Evolutionary conservation across 106 monocot genomes (phyloP).

Genomic region (Cymbidium sinense): DNA sequence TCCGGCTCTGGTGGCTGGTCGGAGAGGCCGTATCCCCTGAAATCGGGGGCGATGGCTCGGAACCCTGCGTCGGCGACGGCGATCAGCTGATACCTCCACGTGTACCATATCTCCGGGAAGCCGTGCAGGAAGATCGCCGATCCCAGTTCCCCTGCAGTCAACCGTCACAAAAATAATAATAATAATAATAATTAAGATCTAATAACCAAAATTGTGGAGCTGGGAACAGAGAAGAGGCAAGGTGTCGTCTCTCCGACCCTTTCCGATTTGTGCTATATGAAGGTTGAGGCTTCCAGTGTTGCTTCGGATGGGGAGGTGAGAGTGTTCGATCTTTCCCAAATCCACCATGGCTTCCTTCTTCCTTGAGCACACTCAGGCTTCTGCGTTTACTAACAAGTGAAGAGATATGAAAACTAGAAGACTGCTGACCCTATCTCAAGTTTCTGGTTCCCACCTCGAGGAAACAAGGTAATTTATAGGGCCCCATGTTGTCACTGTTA

Average conservation of each 20-base stretch:
- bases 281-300: constrained; percentile 43
- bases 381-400: no score
- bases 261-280: constrained; percentile 50
- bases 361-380: no score
- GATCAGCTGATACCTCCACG: constrained; percentile 84
- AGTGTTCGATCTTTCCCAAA: constrained; percentile 41
- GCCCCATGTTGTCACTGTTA: no score
- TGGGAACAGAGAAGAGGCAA: not conserved
- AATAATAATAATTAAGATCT: not conserved
- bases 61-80: constrained; percentile 60
- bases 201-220: not conserved
- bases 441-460: no score
- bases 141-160: constrained; percentile 37
- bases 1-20: constrained; percentile 40
- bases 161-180: no score
- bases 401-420: no score
- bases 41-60: constrained; percentile 64
- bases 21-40: constrained; percentile 64
- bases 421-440: no score
- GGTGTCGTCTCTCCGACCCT: constrained; percentile 18
- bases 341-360: not conserved
- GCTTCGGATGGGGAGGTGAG: constrained; percentile 24
- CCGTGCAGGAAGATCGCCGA: constrained; percentile 62
- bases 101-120: constrained; percentile 92
- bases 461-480: no score